Evolutionary conservation across 495 filamentous ascomycete species (phyloP).

Genomic region (Xylaria curta): DNA sequence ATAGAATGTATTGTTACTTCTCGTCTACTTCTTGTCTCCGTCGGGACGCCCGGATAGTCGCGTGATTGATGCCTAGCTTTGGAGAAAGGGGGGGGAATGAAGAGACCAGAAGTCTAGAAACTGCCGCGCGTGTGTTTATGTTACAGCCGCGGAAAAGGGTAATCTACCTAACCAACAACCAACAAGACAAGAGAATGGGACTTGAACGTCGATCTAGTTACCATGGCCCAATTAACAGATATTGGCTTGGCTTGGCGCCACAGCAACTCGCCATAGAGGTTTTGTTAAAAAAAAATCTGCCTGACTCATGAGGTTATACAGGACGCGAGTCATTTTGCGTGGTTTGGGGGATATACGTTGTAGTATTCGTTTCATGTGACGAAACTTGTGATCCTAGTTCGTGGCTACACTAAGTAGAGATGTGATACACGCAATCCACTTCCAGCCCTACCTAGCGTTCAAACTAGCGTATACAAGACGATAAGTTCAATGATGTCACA

Average conservation of each 20-base stretch:
- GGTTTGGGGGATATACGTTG: neutral
- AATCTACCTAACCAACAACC: slow-evolving; percentile 10
- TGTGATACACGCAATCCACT: neutral
- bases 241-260: neutral
- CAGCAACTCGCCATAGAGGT: neutral
- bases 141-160: neutral
- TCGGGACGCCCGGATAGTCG: neutral
- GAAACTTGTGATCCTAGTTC: neutral
- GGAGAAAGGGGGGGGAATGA: neutral
- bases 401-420: neutral
- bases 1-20: neutral
- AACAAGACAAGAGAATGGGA: slow-evolving; percentile 6
- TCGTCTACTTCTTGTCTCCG: slow-evolving; percentile 1
- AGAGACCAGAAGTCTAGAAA: neutral
- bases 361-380: neutral
- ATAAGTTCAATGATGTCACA: neutral
- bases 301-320: neutral
- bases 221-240: neutral
- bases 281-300: neutral
- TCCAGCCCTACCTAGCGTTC: slow-evolving; percentile 6
- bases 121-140: slow-evolving; percentile 21
- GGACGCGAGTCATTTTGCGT: neutral
- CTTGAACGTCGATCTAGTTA: neutral
- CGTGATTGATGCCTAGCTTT: slow-evolving; percentile 6
- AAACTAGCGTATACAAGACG: neutral